Base-by-base conservation (phyloP, 2,329 filamentous ascomycete species). In the Ceratocystis smalleyi region DNA sequence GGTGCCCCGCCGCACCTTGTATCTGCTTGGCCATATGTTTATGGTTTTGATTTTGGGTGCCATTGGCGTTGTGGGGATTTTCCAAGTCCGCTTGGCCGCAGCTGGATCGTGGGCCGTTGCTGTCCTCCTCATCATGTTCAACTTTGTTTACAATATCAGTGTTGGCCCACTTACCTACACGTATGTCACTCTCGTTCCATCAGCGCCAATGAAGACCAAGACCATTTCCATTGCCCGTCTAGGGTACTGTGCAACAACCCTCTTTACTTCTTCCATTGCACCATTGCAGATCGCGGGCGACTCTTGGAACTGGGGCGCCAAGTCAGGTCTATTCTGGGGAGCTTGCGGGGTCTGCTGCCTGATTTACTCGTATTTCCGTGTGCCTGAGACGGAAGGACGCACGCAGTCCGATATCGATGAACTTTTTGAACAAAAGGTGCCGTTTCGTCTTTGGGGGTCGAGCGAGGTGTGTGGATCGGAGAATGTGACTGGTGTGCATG, bases 341-440 rank as follows among this genome's bases (percentile, higher is more conserved):
- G 69, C 68, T 3, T 72, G 75, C 61, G 74, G 75, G 67, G 69
- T 78, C 17, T 43, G 74, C 1, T 75, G 75, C n/a, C 69, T 77
- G 0, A 66, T 74, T 1, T 81, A 78, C 71, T 74, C 77, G 2
- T 77, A 71, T 67, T 77, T 77, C 67, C 75, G 74, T 57, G 69
- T 78, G 15, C 77, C 77, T 5, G 73, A 74, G 66, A 69, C 70
- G 1, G 72, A 70, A 66, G 72, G 68, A 5, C 67, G 70, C 15
- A 72, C 69, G 0, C 70, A 69, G 62, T 68, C 68, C 3, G 71
- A 74, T 67, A 59, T 74, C 40, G 71, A 73, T 61, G 61, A 72
- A 8, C 64, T 73, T 0, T 74, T 74, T 62, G 68, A 70, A 65
- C 68, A 69, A 32, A 40, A 49, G 24, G 64, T 65, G 12, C 64